Evolutionary conservation across 1,284 basidiomycete species (phyloP).

Genomic region (Tylopilus orsonianus): DNA sequence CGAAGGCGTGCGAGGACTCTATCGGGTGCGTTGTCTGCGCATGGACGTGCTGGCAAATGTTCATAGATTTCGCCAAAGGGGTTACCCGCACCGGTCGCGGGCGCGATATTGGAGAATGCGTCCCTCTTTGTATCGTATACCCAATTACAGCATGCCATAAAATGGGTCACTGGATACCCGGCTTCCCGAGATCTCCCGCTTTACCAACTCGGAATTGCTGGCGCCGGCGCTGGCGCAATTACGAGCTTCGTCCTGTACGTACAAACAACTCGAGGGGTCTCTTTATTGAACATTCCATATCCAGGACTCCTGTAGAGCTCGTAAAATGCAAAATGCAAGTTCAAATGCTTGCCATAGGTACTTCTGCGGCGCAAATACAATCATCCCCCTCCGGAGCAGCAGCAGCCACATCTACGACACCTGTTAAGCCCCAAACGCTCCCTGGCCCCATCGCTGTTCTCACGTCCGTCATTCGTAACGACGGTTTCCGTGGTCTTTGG

Average conservation of each 20-base stretch:
- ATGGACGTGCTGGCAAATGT: background rate
- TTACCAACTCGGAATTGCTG: slow-evolving; percentile 75
- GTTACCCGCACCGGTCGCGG: slow-evolving; percentile 86
- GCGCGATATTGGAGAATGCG: slow-evolving; percentile 93
- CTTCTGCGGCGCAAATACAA: slow-evolving; percentile 23
- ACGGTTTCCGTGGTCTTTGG: slow-evolving; percentile 88
- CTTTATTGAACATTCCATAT: background rate
- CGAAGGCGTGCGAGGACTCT: slow-evolving; percentile 84
- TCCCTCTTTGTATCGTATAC: slow-evolving; percentile 88
- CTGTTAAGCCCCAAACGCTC: slow-evolving; percentile 22
- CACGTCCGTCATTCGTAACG: slow-evolving; percentile 59
- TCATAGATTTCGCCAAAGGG: slow-evolving; percentile 56
- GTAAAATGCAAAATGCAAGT: slow-evolving; percentile 99
- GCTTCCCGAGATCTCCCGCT: slow-evolving; percentile 52
- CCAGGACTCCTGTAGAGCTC: slow-evolving; percentile 90
- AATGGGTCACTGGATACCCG: slow-evolving; percentile 34
- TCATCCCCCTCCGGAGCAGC: slow-evolving; percentile 8
- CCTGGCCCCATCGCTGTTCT: slow-evolving; percentile 75
- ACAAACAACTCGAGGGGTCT: background rate
- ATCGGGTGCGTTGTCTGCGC: slow-evolving; percentile 60
- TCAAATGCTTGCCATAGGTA: slow-evolving; percentile 66
- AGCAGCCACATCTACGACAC: slow-evolving; percentile 3
- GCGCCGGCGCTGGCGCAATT: slow-evolving; percentile 81
- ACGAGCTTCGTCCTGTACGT: slow-evolving; percentile 86
- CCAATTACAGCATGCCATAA: slow-evolving; percentile 74